A percentile compares a stretch with the other conserved stretches of the same genome.
These are phyloP conservation scores for Xylaria intraflava DNA, from an alignment of 495 filamentous ascomycete species.

Conservation along the genomic window DNA sequence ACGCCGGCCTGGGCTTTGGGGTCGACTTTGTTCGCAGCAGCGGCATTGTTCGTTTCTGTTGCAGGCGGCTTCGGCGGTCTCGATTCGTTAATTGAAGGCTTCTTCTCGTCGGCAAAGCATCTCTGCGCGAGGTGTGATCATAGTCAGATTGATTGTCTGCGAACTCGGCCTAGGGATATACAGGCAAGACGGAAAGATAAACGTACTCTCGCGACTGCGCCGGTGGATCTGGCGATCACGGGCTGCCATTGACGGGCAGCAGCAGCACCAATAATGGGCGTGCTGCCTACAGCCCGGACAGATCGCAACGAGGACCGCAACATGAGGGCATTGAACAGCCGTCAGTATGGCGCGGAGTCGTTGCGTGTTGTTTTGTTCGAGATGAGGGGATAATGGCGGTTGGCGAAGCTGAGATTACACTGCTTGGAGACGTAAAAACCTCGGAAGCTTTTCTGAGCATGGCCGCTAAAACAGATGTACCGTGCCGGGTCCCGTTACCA, in stretches of 20 bases:
- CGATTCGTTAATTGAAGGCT: conserved; percentile 41
- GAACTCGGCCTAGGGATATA: background rate
- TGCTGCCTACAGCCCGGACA: conserved; percentile 47
- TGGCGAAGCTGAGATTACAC: background rate
- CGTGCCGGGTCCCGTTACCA: too few relatives aligned
- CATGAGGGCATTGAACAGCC: conserved; percentile 54
- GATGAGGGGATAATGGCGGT: conserved; percentile 21
- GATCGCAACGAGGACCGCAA: conserved; percentile 60
- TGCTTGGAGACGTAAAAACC: conserved; percentile 28
- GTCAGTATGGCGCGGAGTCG: conserved; percentile 31
- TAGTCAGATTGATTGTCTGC: background rate
- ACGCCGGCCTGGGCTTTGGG: conserved; percentile 32
- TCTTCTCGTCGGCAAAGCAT: conserved; percentile 53
- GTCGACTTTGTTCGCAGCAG: conserved; percentile 42
- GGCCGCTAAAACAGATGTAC: too few relatives aligned
- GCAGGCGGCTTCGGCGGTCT: conserved; percentile 51
- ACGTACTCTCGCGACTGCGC: conserved; percentile 29
- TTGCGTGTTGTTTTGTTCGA: conserved; percentile 8
- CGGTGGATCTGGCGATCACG: conserved; percentile 28
- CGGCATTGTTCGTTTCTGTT: conserved; percentile 48
- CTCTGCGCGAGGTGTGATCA: conserved; percentile 31
- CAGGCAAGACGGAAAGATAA: conserved; percentile 7
- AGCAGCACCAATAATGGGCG: conserved; percentile 40
- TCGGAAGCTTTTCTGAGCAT: conserved; percentile 25
- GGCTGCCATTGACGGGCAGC: conserved; percentile 52